Evolutionary conservation across 2,329 filamentous ascomycete species (phyloP), one percentile per base, ranked within the genome.

Genomic region (Diaporthe velutina): DNA sequence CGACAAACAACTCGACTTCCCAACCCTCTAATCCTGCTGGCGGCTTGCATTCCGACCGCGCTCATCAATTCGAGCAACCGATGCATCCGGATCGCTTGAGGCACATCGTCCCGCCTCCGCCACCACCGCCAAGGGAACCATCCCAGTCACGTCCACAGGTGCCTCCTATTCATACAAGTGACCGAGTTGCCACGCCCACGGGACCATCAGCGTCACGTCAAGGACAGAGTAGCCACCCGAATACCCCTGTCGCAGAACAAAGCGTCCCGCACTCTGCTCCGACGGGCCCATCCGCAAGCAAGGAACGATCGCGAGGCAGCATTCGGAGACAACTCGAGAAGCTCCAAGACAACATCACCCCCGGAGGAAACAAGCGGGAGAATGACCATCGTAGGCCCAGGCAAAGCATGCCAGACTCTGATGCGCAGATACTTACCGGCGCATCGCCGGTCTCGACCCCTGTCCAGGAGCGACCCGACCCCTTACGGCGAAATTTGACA

Each of bases 361-460:
- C 82, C 58, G 83, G 82, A 13, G 83, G 82, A 13, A 82, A 78
- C 52, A 77, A 82, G 48, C 81, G 83, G 30, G 75, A 76, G 2
- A 30, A 28, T 67, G 75, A 76, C 28, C 54, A 74, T 19, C 68
- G 75, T 17, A 74, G 73, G 50, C 30, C 66, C 33, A 73, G 86
- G 19, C 83, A 83, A 70, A 86, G 85, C 74, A 79, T 91, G 48
- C 87, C 84, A 25, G 86, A 86, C 25, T 90, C 89, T 3, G 90
- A 91, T 77, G 87, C 87, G 1, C 90, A 91, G 78, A 87, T 89
- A 6, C 83, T 91, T 3, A 88, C 88, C 1, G 89, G 89, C 30
- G 88, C 87, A 25, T 89, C 90, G 33, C 87, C 86, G 28, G 83
- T 84, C 28, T 83, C 83, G 64, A 89, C 88, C 4, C 88, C 88